Conservation (phyloP, 148 eudicot species). For the Simmondsia chinensis region DNA sequence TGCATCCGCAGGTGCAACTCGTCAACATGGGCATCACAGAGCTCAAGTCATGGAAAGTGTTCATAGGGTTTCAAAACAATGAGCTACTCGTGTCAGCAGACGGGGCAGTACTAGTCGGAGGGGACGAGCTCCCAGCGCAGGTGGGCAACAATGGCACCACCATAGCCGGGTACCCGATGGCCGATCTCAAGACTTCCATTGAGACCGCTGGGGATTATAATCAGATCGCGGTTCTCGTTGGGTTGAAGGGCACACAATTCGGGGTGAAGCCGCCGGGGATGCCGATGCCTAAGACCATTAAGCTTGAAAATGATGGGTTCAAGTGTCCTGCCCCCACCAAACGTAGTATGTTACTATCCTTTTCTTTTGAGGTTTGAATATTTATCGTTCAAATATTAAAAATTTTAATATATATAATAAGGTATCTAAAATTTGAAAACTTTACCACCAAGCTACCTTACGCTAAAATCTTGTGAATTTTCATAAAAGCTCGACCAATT, state of each 20-base stretch:
- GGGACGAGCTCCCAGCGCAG: slow-evolving; percentile 31
- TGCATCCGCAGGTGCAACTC: slow-evolving; percentile 17
- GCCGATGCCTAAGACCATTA: slow-evolving; percentile 55
- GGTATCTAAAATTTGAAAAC: too few species aligned
- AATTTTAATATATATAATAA: too few species aligned
- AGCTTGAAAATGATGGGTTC: slow-evolving; percentile 43
- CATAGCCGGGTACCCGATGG: slow-evolving; percentile 32
- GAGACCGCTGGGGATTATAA: slow-evolving; percentile 45
- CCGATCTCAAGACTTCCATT: slow-evolving; percentile 48
- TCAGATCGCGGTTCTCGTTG: slow-evolving; percentile 30
- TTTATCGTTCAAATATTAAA: neutral
- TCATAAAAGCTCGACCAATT: too few species aligned
- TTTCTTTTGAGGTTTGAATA: neutral
- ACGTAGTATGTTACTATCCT: slow-evolving; percentile 19
- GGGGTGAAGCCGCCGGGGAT: slow-evolving; percentile 29
- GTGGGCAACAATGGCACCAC: slow-evolving; percentile 45
- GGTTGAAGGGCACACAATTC: slow-evolving; percentile 40
- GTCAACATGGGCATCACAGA: slow-evolving; percentile 37
- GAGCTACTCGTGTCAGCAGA: slow-evolving; percentile 39
- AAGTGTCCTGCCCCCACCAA: slow-evolving; percentile 43
- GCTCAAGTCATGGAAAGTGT: slow-evolving; percentile 47
- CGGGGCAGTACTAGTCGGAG: slow-evolving; percentile 26
- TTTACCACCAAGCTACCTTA: too few species aligned
- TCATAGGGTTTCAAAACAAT: slow-evolving; percentile 36
- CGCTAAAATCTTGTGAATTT: too few species aligned